A percentile compares a stretch with the other conserved stretches of the same genome.
Evolutionary conservation across 2,329 filamentous ascomycete species (phyloP).

Genomic region (Sporothrix brasiliensis): DNA sequence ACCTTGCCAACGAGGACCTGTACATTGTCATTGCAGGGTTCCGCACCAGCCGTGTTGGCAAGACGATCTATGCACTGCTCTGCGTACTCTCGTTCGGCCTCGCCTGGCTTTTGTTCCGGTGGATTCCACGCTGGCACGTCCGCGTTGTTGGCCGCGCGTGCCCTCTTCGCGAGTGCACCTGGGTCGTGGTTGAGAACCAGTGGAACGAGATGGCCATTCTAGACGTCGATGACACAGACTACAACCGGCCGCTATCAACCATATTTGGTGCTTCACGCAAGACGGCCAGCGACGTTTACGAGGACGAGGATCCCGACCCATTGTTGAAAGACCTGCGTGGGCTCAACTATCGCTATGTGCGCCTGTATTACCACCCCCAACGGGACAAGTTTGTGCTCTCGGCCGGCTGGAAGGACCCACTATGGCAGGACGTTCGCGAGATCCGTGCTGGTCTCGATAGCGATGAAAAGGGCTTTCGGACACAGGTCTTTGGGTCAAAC

Average conservation of each 20-base stretch:
- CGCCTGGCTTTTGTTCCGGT: slow-evolving; percentile 82
- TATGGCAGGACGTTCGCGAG: slow-evolving; percentile 76
- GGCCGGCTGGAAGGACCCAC: slow-evolving; percentile 91
- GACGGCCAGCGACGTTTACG: slow-evolving; percentile 39
- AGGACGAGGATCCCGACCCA: slow-evolving; percentile 67
- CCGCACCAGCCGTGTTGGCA: slow-evolving; percentile 72
- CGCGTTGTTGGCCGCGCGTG: slow-evolving; percentile 69
- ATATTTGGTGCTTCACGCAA: slow-evolving; percentile 71
- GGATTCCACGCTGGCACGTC: slow-evolving; percentile 87
- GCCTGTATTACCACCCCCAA: slow-evolving; percentile 85
- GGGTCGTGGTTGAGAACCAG: slow-evolving; percentile 95
- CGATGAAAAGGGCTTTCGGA: slow-evolving; percentile 81
- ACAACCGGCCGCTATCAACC: slow-evolving; percentile 60
- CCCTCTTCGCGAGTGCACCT: slow-evolving; percentile 74
- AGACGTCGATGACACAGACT: slow-evolving; percentile 59
- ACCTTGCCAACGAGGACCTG: slow-evolving; percentile 89
- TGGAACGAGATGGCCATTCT: slow-evolving; percentile 91
- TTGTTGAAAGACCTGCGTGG: slow-evolving; percentile 73
- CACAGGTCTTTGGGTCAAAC: slow-evolving; percentile 86
- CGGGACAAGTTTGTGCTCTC: slow-evolving; percentile 87
- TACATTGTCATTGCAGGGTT: slow-evolving; percentile 94
- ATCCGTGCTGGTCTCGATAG: slow-evolving; percentile 81
- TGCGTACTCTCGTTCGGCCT: slow-evolving; percentile 75
- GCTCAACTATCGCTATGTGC: slow-evolving; percentile 91
- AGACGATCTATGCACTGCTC: slow-evolving; percentile 66